Conservation (phyloP, 1,139 yeast genomes). For the Blastobotrys capitulatus region DNA sequence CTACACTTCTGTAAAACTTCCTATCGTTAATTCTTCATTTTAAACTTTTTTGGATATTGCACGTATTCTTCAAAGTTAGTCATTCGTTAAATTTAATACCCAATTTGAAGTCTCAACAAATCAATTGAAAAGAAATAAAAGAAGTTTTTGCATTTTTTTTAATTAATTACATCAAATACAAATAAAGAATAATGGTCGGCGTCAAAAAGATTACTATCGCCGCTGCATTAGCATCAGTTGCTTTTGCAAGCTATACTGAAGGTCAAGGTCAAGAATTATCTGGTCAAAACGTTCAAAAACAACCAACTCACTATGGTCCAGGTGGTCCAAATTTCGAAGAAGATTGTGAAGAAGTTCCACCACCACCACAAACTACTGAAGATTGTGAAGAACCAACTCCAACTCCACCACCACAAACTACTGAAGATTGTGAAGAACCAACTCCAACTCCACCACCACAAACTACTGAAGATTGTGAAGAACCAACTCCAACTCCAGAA, state of each 20-base stretch:
- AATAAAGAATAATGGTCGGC: conserved; percentile 2
- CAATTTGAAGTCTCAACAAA: neutral
- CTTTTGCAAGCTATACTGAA: neutral
- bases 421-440: neutral
- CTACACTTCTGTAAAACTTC: neutral
- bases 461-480: neutral
- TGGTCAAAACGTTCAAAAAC: neutral
- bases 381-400: neutral
- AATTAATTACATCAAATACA: too few species aligned
- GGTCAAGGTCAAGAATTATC: neutral
- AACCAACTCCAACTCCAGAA: conserved; percentile 5
- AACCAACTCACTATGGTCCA: neutral
- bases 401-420: neutral
- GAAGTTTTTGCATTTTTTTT: neutral
- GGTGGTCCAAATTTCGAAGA: neutral
- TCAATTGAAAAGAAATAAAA: neutral
- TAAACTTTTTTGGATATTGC: neutral
- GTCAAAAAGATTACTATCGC: conserved; percentile 1
- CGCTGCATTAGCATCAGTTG: neutral
- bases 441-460: conserved; percentile 5
- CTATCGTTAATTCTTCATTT: neutral
- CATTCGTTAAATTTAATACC: conserved; percentile 1
- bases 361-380: neutral
- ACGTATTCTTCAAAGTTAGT: neutral
- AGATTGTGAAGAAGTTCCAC: neutral